Conservation (phyloP, 108 stramenopile genomes). For the Nitzschia sp. region DNA sequence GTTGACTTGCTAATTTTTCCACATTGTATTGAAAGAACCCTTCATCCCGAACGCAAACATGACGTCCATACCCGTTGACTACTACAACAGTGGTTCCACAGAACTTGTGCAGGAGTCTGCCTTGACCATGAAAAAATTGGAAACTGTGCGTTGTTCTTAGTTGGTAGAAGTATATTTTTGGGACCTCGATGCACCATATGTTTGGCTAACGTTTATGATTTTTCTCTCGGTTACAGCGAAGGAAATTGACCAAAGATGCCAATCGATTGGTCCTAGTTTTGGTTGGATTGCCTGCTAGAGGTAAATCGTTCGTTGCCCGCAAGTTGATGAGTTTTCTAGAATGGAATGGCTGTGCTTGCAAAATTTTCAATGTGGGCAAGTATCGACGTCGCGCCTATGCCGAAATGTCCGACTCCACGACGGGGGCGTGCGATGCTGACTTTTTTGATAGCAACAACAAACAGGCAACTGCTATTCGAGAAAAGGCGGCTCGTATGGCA, state of each 20-base stretch:
- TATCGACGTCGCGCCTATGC: slow-evolving; percentile 76
- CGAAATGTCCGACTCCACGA: slow-evolving; percentile 24
- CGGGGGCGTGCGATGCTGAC: slow-evolving; percentile 70
- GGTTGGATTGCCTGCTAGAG: slow-evolving; percentile 86
- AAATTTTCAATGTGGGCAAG: slow-evolving; percentile 89
- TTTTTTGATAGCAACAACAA: slow-evolving; percentile 81
- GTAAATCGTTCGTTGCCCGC: slow-evolving; percentile 89
- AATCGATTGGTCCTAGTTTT: slow-evolving; percentile 75
- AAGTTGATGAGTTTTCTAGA: slow-evolving; percentile 79
- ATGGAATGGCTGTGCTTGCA: slow-evolving; percentile 75
- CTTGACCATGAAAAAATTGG: slow-evolving; percentile 64
- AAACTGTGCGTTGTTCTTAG: slow-evolving; percentile 49
- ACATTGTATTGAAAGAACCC: no score
- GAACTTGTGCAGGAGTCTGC: slow-evolving; percentile 64
- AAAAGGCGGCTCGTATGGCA: slow-evolving; percentile 67
- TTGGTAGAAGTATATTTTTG: background rate
- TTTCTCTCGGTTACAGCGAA: slow-evolving; percentile 44
- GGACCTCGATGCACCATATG: background rate
- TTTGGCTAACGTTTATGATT: background rate
- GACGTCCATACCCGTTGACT: slow-evolving; percentile 9
- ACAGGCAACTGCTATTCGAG: slow-evolving; percentile 59
- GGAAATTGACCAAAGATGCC: slow-evolving; percentile 65
- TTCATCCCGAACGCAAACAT: no score
- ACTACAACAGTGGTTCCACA: slow-evolving; percentile 67
- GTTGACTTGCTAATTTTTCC: no score